Conservation (phyloP, 331 rosid species). For the Spiraea crenata region DNA sequence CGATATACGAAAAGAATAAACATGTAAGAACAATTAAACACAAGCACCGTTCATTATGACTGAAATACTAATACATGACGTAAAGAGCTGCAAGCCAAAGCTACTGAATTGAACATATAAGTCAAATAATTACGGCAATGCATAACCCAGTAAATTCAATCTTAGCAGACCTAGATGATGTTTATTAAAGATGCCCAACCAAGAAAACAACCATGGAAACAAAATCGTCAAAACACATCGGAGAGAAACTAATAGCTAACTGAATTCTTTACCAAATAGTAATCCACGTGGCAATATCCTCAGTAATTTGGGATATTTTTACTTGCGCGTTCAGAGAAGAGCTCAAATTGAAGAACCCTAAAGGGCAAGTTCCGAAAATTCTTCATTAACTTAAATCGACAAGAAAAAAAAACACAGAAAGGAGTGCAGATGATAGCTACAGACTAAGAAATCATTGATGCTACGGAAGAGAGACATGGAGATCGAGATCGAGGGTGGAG, state of each 20-base stretch:
- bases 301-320: too few relatives aligned
- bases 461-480: neutral
- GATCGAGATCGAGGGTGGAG: neutral
- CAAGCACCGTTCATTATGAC: neutral
- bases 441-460: neutral
- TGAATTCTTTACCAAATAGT: too few relatives aligned
- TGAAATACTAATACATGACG: neutral
- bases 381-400: neutral
- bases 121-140: neutral
- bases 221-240: too few relatives aligned
- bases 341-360: slow-evolving; percentile 12
- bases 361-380: neutral
- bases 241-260: neutral
- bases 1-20: neutral
- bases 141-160: too few relatives aligned
- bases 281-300: too few relatives aligned
- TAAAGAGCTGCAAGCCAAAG: neutral
- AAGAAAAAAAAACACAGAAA: neutral
- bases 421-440: neutral
- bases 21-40: neutral
- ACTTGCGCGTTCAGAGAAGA: neutral
- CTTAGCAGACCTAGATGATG: neutral
- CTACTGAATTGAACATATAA: neutral
- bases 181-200: neutral
- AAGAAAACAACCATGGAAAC: neutral